phyloP scores from a whole-genome alignment of 2,329 filamentous ascomycete genomes.

The Fusarium verrucosum region DNA sequence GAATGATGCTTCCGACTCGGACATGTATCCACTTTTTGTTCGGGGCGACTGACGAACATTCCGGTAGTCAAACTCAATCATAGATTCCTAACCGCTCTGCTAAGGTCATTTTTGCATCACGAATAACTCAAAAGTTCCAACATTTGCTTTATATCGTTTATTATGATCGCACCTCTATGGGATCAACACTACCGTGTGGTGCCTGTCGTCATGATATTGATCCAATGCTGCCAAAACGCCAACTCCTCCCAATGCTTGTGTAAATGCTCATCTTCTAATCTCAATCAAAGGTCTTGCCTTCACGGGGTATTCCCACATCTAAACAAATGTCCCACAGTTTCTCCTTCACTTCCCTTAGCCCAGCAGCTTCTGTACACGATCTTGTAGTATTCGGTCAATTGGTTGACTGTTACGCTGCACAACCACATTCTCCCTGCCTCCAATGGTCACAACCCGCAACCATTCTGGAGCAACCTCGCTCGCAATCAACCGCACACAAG shows the following conservation, averaged over 20 bases:
- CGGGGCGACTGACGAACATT: constrained; percentile 3
- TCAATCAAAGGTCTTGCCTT: constrained; percentile 9
- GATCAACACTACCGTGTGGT: constrained; percentile 5
- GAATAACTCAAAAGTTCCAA: background rate
- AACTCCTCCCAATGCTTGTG: constrained; percentile 32
- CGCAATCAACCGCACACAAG: constrained; percentile 62
- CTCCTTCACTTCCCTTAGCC: constrained; percentile 22
- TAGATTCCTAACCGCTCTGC: too few relatives aligned
- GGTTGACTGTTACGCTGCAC: constrained; percentile 59
- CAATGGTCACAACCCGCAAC: constrained; percentile 62
- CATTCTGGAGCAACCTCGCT: constrained; percentile 66
- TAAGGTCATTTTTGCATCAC: background rate
- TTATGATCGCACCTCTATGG: constrained; percentile 12
- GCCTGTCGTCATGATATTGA: background rate
- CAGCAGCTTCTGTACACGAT: constrained; percentile 50
- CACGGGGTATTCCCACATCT: constrained; percentile 30
- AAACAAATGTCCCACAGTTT: constrained; percentile 8
- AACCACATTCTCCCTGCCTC: constrained; percentile 66
- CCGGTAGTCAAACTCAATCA: background rate
- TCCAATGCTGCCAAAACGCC: constrained; percentile 28
- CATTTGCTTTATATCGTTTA: background rate
- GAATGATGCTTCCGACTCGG: constrained; percentile 32
- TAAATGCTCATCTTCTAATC: constrained; percentile 26
- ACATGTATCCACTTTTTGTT: constrained; percentile 28
- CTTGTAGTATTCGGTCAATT: constrained; percentile 50